Base-by-base conservation (phyloP, 2,329 filamentous ascomycete genomes). In the Aspergillus novofumigatus region DNA sequence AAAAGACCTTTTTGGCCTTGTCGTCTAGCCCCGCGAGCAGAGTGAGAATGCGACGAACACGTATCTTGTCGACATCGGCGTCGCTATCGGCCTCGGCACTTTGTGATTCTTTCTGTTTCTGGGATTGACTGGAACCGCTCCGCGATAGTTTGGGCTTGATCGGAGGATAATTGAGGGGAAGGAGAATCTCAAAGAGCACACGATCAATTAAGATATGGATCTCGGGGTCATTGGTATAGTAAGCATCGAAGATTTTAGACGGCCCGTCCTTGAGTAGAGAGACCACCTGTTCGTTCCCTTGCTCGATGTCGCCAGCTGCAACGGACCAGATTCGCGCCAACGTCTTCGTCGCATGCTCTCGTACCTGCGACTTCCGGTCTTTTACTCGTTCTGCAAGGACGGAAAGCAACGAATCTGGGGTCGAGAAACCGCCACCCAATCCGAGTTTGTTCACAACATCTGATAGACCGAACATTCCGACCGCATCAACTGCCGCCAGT, bases 311-410 rank as follows among this genome's bases (percentile, higher is more conserved):
- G 20, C 91, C 90, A 20, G 88, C 86, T 11, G 91, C 93, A 20
- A 95, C 92, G n/a, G 91, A 92, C 94, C 94, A 99, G 28, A 97
- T 86, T 60, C 87, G 90, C 10, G 86, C 90, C 1, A 97, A 79
- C 8, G 95, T 81, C 52, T 86, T 88, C 84, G 96, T 96, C 25
- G 91, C 92, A 65, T 93, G 91, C 42, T 90, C 86, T 56, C 93
- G 89, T 10, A 99, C 90, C 45, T 84, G 80, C 14, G 87, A 84
- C 70, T 89, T 93, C 60, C 88, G 88, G 75, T 99, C 95, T 65
- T 92, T 91, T 63, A 91, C 91, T 62, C 94, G 86, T 69, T 97
- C 92, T 28, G 91, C 90, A 26, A 99, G 82, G 61, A 88, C 91
- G 54, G 83, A 86, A 17, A 99, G 81, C 26, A 97, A 83, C 0